Conservation (phyloP, 1,284 basidiomycete genomes). For the Phaffia rhodozyma region DNA sequence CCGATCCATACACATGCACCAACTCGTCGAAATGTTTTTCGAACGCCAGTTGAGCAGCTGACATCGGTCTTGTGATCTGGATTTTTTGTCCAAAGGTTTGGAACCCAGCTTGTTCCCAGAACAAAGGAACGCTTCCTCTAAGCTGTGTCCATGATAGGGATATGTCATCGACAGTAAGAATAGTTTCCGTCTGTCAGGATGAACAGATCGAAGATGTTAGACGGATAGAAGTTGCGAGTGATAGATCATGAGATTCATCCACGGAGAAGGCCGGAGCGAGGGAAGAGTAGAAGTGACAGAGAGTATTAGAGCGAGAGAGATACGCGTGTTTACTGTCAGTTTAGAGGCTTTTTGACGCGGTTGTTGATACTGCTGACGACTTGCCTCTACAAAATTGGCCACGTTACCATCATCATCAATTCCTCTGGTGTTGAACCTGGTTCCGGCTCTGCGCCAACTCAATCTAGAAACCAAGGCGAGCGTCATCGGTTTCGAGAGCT, state of each 20-base stretch:
- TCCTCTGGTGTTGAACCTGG: conserved; percentile 91
- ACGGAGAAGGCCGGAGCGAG: too few relatives aligned
- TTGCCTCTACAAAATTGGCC: background rate
- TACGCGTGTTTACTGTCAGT: too few relatives aligned
- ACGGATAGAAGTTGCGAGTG: background rate
- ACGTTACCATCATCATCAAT: conserved; percentile 67
- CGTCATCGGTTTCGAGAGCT: conserved; percentile 46
- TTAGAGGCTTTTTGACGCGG: too few relatives aligned
- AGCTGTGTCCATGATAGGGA: conserved; percentile 85
- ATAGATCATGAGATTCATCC: background rate
- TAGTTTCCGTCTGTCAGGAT: conserved; percentile 63
- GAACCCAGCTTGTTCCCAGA: conserved; percentile 87
- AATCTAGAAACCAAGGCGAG: conserved; percentile 73
- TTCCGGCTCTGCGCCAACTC: conserved; percentile 90
- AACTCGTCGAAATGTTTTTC: conserved; percentile 83
- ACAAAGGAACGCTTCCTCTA: conserved; percentile 85
- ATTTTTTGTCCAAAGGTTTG: conserved; percentile 83
- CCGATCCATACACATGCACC: conserved; percentile 63
- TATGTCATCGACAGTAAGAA: conserved; percentile 71
- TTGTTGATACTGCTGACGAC: too few relatives aligned
- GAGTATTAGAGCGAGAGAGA: too few relatives aligned
- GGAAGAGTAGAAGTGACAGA: too few relatives aligned
- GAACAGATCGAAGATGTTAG: conserved; percentile 8
- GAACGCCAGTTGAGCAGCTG: conserved; percentile 87
- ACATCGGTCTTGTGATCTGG: conserved; percentile 60